phyloP scores from a whole-genome alignment of 2,329 filamentous ascomycete species.

The Coniochaeta pulveracea region DNA sequence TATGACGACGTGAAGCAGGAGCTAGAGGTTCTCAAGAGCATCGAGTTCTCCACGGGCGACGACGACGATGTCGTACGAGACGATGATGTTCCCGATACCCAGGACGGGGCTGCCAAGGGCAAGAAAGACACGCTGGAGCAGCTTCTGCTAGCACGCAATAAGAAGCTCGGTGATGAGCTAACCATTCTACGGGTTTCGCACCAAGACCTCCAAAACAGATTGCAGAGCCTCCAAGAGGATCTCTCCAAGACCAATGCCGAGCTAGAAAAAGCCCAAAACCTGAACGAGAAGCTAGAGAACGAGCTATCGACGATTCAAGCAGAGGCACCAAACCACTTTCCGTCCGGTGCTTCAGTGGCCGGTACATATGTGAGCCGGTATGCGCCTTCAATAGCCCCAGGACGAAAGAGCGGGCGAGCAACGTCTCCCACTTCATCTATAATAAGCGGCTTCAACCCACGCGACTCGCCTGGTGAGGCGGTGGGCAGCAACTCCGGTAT shows the following conservation, averaged over 20 bases:
- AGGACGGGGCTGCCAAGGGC: conserved; percentile 42
- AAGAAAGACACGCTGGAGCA: conserved; percentile 82
- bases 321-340: conserved; percentile 72
- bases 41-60: conserved; percentile 88
- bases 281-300: conserved; percentile 84
- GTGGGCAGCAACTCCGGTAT: conserved; percentile 75
- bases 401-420: conserved; percentile 37
- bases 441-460: conserved; percentile 88
- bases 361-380: conserved; percentile 81
- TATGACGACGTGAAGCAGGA: conserved; percentile 97
- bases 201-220: conserved; percentile 72
- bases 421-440: conserved; percentile 94
- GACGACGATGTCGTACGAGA: conserved; percentile 48
- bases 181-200: conserved; percentile 89
- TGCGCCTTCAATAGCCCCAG: conserved; percentile 48
- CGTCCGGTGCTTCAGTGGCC: conserved; percentile 83
- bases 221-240: conserved; percentile 74
- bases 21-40: conserved; percentile 91
- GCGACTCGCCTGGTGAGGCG: conserved; percentile 34
- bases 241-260: conserved; percentile 75
- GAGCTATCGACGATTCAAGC: conserved; percentile 83
- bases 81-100: conserved; percentile 14
- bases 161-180: conserved; percentile 89
- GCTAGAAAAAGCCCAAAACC: conserved; percentile 69
- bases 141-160: conserved; percentile 83